Conservation (phyloP, 805 yeast species). For the Clavispora santaluciae region DNA sequence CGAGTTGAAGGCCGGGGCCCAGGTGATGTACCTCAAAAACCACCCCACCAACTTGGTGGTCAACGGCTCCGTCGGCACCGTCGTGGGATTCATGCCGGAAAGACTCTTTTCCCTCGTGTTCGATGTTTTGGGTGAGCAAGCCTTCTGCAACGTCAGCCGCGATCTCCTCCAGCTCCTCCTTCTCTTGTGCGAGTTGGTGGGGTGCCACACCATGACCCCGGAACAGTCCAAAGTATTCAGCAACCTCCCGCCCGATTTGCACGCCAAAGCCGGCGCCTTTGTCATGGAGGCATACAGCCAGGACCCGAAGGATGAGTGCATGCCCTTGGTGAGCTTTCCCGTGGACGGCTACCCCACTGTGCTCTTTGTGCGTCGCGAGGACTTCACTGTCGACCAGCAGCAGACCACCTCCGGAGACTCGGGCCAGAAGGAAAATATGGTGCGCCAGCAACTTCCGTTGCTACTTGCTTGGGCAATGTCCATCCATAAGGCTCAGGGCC, state of each 20-base stretch:
- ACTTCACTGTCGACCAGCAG: conserved; percentile 30
- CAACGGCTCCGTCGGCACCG: conserved; percentile 73
- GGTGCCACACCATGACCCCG: conserved; percentile 3
- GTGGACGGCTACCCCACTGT: conserved; percentile 25
- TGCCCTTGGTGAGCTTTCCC: conserved; percentile 48
- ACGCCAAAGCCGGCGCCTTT: conserved; percentile 8
- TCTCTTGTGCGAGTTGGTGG: conserved; percentile 8
- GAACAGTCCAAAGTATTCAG: conserved; percentile 5
- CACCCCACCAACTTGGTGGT: conserved; percentile 61
- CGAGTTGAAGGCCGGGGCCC: conserved; percentile 64
- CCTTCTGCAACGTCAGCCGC: background rate
- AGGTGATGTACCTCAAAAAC: conserved; percentile 79
- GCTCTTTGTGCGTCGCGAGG: conserved; percentile 28
- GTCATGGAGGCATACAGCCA: conserved; percentile 7
- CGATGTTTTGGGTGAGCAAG: conserved; percentile 5
- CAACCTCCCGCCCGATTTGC: conserved; percentile 10
- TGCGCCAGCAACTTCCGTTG: conserved; percentile 63
- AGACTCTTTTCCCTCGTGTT: conserved; percentile 8
- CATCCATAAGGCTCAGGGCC: conserved; percentile 95
- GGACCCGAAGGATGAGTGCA: conserved; percentile 9
- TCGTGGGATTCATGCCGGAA: conserved; percentile 45
- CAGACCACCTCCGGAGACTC: conserved; percentile 9
- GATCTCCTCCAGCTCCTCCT: conserved; percentile 11
- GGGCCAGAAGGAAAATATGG: conserved; percentile 3
- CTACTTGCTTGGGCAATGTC: conserved; percentile 96